These are phyloP conservation scores for Rubia tinctorum DNA, from an alignment of 305 asterid genomes.

Conservation along the genomic window DNA sequence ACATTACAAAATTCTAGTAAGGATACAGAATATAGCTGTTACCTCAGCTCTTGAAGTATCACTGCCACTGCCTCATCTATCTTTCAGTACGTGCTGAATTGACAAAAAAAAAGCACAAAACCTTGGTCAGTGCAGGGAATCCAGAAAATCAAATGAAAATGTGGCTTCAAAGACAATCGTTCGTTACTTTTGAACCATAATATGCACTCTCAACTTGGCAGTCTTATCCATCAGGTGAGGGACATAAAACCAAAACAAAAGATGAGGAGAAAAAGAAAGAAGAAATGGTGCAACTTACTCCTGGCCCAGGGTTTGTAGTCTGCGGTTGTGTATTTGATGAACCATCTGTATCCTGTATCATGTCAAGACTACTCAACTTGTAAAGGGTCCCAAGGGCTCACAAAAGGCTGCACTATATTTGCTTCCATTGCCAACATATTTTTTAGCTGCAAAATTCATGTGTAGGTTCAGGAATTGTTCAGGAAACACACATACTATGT, in stretches of 20 bases:
- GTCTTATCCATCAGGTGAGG: too few relatives aligned
- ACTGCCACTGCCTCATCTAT: slow-evolving; percentile 42
- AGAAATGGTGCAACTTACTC: slow-evolving; percentile 41
- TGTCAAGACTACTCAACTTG: slow-evolving; percentile 70
- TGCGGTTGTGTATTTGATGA: slow-evolving; percentile 66
- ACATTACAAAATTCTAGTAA: neutral
- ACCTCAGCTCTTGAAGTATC: slow-evolving; percentile 19
- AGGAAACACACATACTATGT: neutral
- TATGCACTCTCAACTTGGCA: neutral
- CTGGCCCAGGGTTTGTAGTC: slow-evolving; percentile 64
- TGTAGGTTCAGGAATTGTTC: slow-evolving; percentile 8
- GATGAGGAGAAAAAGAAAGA: neutral
- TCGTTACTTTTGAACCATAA: neutral
- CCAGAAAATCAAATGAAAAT: neutral
- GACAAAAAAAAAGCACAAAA: slow-evolving; percentile 14
- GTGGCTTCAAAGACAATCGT: neutral
- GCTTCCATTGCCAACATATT: slow-evolving; percentile 95
- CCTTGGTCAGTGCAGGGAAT: neutral
- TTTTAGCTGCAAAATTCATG: slow-evolving; percentile 59
- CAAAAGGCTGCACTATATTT: slow-evolving; percentile 87
- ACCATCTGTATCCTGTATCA: slow-evolving; percentile 63
- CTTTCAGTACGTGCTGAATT: slow-evolving; percentile 69
- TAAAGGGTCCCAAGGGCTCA: slow-evolving; percentile 75
- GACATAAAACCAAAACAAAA: neutral
- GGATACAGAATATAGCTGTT: slow-evolving; percentile 7